phyloP scores from a whole-genome alignment of 139 green algal species.

The Chlorella ohadii region DNA sequence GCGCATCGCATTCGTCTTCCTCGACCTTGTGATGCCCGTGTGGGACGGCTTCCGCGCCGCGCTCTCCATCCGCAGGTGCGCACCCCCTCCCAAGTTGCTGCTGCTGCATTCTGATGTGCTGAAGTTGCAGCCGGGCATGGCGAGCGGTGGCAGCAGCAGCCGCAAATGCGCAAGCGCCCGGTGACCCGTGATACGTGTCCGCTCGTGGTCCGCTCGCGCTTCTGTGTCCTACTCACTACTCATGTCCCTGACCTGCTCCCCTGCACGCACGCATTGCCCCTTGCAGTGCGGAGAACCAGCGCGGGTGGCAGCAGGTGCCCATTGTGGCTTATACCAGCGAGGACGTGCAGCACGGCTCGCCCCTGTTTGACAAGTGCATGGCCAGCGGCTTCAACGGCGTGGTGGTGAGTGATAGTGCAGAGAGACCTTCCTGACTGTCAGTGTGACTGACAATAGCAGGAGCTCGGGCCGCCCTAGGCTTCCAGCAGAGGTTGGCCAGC shows the following conservation, averaged over 20 bases:
- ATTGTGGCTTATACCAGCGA: constrained; percentile 23
- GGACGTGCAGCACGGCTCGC: constrained; percentile 8
- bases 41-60: background rate
- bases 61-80: constrained; percentile 14
- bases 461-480: no score
- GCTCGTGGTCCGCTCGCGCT: background rate
- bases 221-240: no score
- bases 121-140: background rate
- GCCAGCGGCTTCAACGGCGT: constrained; percentile 25
- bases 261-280: background rate
- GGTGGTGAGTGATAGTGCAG: constrained; percentile 6
- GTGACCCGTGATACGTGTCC: background rate
- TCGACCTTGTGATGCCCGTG: constrained; percentile 37
- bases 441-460: no score
- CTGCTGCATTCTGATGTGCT: background rate
- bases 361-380: constrained; percentile 25
- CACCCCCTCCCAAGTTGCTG: no score
- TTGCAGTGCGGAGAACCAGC: background rate
- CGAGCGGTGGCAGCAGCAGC: background rate
- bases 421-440: no score
- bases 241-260: no score
- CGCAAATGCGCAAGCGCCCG: no score
- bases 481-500: no score
- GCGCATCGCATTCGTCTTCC: background rate
- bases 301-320: background rate